Base-by-base conservation (phyloP, 352 stramenopile genomes). In the Halophytophthora polymorphica region DNA sequence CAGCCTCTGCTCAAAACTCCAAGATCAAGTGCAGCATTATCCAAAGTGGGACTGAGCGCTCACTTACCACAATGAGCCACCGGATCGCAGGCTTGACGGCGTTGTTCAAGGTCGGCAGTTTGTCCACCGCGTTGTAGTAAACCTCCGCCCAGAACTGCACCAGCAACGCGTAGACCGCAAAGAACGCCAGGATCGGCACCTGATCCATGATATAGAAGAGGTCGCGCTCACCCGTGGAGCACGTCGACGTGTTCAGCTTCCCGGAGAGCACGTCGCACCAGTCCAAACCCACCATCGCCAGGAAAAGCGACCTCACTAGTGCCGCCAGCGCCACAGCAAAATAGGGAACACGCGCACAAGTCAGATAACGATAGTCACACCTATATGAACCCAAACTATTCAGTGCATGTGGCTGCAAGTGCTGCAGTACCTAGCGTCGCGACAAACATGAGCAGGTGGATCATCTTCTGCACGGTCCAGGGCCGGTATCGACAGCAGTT, bases 91-190 rank as follows among this genome's bases (percentile, higher is more conserved):
- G 85, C 41, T 93, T 93, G 18, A 93, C 66, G 12, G 86, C 53
- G 11, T 73, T 64, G 19, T 66, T 74, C 35, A 93, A 66, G 5
- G 83, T 71, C 14, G 66, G 38, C 38, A 93, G 57, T 33, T 83
- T 70, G 51, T 93, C 83, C 41, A 91, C 82, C 25, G 85, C 85
- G 38, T 95, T 92, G 71, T 91, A 95, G 50, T 95, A 95, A 13
- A 95, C 82, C 56, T 95, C 83, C 6, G 85, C 85, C 85, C 85
- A 95, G 41, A 95, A 95, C 49, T 93, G 79, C 58, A 93, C 68
- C 21, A 95, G 70, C 50, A 95, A 61, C 21, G 81, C 71, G 50
- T 95, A 93, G 42, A 88, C 76, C 6, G 77, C 75, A 40, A 95
- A 86, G 57, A 93, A 91, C 5, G 85, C 67, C 42, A 95, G 48